phyloP scores from a whole-genome alignment of 306 rosid species.

The Vigna mungo region DNA sequence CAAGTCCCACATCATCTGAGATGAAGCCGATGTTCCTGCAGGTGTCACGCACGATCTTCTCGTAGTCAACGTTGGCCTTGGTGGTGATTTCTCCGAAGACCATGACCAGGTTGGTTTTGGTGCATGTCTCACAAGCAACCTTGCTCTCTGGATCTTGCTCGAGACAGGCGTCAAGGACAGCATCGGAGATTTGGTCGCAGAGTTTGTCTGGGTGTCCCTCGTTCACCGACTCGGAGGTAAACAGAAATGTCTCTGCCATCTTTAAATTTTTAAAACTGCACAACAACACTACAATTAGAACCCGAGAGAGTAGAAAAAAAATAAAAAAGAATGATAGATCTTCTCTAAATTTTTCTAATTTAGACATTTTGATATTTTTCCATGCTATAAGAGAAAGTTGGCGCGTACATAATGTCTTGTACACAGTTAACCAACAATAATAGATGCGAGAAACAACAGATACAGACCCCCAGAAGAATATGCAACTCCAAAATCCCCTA shows the following conservation, averaged over 20 bases:
- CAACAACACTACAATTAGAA: not conserved
- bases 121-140: conserved; percentile 85
- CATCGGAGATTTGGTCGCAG: conserved; percentile 83
- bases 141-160: conserved; percentile 75
- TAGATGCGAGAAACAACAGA: not conserved
- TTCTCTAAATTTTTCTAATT: too few relatives aligned
- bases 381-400: too few relatives aligned
- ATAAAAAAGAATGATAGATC: too few relatives aligned
- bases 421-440: not conserved
- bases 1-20: conserved; percentile 72
- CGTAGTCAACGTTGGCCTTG: conserved; percentile 76
- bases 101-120: conserved; percentile 87
- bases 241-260: conserved; percentile 70
- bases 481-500: not conserved
- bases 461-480: too few relatives aligned
- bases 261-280: conserved; percentile 45
- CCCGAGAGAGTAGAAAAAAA: not conserved
- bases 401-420: not conserved
- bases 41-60: conserved; percentile 80
- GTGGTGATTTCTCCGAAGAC: conserved; percentile 86
- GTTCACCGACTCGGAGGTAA: conserved; percentile 78
- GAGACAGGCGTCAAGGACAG: conserved; percentile 77
- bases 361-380: too few relatives aligned
- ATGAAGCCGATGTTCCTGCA: conserved; percentile 73
- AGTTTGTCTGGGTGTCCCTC: conserved; percentile 94